Conservation (phyloP, 768 basidiomycete species). For the Boletus reticulatus region DNA sequence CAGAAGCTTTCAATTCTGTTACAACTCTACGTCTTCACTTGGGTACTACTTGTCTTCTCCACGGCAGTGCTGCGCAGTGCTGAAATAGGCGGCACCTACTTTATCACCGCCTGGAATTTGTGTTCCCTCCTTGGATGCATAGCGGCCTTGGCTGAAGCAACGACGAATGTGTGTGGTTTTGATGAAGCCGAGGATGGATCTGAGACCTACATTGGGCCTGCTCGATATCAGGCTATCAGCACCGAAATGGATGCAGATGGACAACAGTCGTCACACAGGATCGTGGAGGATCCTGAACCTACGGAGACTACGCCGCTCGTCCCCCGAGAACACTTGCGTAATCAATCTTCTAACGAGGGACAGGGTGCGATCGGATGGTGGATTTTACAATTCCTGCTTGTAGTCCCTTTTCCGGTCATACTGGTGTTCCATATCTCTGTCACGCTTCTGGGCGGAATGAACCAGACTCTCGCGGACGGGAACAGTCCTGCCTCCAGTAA, state of each 20-base stretch:
- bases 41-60: constrained; percentile 52
- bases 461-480: constrained; percentile 66
- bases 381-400: constrained; percentile 56
- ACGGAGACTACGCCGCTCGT: constrained; percentile 62
- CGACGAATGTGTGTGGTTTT: constrained; percentile 15
- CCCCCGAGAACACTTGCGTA: constrained; percentile 24
- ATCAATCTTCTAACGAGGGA: constrained; percentile 4
- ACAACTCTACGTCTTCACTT: constrained; percentile 57
- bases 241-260: constrained; percentile 17
- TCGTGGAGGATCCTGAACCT: constrained; percentile 39
- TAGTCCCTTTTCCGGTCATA: constrained; percentile 52
- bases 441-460: constrained; percentile 44
- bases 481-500: constrained; percentile 47
- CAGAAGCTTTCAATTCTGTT: constrained; percentile 52
- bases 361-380: constrained; percentile 43
- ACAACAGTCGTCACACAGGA: constrained; percentile 16
- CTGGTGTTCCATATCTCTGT: constrained; percentile 51
- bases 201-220: constrained; percentile 15
- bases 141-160: constrained; percentile 38
- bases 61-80: constrained; percentile 43
- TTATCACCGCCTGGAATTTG: constrained; percentile 54
- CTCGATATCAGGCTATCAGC: constrained; percentile 27
- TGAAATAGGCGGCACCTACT: constrained; percentile 54
- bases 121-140: constrained; percentile 42
- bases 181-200: constrained; percentile 5